These are phyloP conservation scores for Trichophyton rubrum DNA, from an alignment of 2,329 filamentous ascomycete genomes.

Conservation along the genomic window DNA sequence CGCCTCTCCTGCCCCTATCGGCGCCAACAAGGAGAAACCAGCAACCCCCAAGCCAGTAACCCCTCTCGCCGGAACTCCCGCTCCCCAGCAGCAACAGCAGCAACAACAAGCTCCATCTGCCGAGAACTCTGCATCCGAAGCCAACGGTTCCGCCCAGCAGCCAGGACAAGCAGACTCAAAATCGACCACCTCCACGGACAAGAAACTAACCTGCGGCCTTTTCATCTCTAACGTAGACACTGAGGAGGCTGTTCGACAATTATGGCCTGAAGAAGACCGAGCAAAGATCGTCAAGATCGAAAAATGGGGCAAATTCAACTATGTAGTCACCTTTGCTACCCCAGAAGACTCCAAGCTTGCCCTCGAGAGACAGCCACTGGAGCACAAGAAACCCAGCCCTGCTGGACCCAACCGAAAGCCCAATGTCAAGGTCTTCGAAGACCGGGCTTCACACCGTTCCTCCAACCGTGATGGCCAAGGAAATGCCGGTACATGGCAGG, in stretches of 20 bases:
- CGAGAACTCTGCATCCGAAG: conserved; percentile 30
- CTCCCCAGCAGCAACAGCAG: conserved; percentile 4
- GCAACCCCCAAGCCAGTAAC: conserved; percentile 35
- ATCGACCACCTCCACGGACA: conserved; percentile 39
- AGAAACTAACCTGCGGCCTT: conserved; percentile 63
- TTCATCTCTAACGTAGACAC: conserved; percentile 80
- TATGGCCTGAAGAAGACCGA: conserved; percentile 74
- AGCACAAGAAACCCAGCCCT: conserved; percentile 58
- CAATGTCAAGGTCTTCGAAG: conserved; percentile 70
- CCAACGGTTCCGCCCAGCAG: conserved; percentile 41
- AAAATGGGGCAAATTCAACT: conserved; percentile 55
- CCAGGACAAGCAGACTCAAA: conserved; percentile 37
- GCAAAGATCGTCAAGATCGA: conserved; percentile 67
- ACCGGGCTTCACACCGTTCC: conserved; percentile 43
- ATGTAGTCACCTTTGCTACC: conserved; percentile 72
- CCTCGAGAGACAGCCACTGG: conserved; percentile 59
- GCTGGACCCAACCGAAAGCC: conserved; percentile 64
- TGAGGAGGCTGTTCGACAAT: conserved; percentile 67
- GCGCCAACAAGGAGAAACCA: conserved; percentile 39
- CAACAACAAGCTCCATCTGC: conserved; percentile 8
- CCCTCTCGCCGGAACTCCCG: conserved; percentile 16
- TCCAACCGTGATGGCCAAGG: conserved; percentile 23
- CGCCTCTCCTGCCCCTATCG: conserved; percentile 31
- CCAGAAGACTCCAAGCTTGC: conserved; percentile 69
- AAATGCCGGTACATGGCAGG: conserved; percentile 44